Percentiles rank a stretch among this genome's conserved stretches.
Evolutionary conservation across 345 rosid species (phyloP).

Genomic region (Pelargonium nanum): DNA sequence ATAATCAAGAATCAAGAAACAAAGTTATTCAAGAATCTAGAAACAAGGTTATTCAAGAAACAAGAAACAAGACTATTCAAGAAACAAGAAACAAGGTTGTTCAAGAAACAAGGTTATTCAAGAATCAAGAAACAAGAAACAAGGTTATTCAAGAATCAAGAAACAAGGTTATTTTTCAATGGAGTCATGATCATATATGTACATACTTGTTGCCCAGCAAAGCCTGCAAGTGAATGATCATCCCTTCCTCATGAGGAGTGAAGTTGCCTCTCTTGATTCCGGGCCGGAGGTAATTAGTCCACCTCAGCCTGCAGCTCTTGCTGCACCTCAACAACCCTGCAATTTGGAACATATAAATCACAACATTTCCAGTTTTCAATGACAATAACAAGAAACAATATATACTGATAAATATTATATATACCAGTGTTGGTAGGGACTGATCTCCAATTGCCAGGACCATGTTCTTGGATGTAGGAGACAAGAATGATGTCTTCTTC

Average conservation of each 20-base stretch:
- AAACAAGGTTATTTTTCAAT: too few relatives aligned
- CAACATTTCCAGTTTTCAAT: background rate
- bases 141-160: too few relatives aligned
- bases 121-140: too few relatives aligned
- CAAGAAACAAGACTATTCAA: too few relatives aligned
- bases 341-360: conserved; percentile 1
- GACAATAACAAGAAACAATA: background rate
- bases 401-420: background rate
- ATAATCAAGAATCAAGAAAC: background rate
- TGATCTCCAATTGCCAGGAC: conserved; percentile 85
- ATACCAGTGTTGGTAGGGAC: conserved; percentile 77
- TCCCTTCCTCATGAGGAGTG: conserved; percentile 81
- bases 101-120: too few relatives aligned
- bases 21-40: too few relatives aligned
- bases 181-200: too few relatives aligned
- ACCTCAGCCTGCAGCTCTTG: conserved; percentile 85
- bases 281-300: conserved; percentile 86
- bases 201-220: conserved; percentile 87
- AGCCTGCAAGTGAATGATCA: conserved; percentile 86
- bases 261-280: conserved; percentile 86
- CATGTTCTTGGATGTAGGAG: conserved; percentile 78
- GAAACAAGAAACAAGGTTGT: too few relatives aligned
- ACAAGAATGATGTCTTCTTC: conserved; percentile 76
- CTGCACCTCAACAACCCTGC: conserved; percentile 70
- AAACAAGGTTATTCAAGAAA: too few relatives aligned